Evolutionary conservation across 257 asterid genomes (phyloP).

Genomic region (Rhazya stricta): DNA sequence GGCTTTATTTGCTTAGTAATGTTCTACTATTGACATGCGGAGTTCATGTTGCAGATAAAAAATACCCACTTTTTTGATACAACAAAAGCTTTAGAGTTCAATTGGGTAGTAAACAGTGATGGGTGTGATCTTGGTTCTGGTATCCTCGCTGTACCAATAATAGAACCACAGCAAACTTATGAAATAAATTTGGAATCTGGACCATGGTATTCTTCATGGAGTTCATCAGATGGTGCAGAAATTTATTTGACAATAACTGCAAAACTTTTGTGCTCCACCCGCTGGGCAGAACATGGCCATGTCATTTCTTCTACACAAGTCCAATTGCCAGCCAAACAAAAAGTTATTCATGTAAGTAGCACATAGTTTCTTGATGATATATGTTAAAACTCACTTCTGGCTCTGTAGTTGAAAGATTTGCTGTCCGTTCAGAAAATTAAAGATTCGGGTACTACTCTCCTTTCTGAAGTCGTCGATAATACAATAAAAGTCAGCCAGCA

Average conservation of each 20-base stretch:
- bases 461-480: slow-evolving; percentile 46
- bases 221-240: slow-evolving; percentile 56
- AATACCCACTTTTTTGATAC: slow-evolving; percentile 77
- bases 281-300: slow-evolving; percentile 88
- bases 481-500: slow-evolving; percentile 45
- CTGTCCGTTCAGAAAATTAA: slow-evolving; percentile 43
- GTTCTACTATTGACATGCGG: slow-evolving; percentile 10
- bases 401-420: slow-evolving; percentile 11
- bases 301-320: slow-evolving; percentile 74
- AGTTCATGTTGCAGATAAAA: slow-evolving; percentile 49
- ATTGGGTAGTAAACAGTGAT: slow-evolving; percentile 72
- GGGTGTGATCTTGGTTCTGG: slow-evolving; percentile 75
- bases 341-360: slow-evolving; percentile 50
- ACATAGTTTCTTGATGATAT: slow-evolving; percentile 15
- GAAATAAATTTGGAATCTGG: slow-evolving; percentile 60
- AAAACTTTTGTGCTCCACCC: slow-evolving; percentile 51
- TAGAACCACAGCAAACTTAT: slow-evolving; percentile 56
- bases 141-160: slow-evolving; percentile 42
- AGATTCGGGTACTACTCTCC: slow-evolving; percentile 29
- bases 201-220: slow-evolving; percentile 71
- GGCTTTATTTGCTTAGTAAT: slow-evolving; percentile 9
- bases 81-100: slow-evolving; percentile 62
- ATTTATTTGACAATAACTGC: slow-evolving; percentile 56
- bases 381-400: slow-evolving; percentile 13
- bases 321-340: slow-evolving; percentile 51